Evolutionary conservation across 1,139 yeast genomes (phyloP).

Genomic region (Insectozyma bohioensis): DNA sequence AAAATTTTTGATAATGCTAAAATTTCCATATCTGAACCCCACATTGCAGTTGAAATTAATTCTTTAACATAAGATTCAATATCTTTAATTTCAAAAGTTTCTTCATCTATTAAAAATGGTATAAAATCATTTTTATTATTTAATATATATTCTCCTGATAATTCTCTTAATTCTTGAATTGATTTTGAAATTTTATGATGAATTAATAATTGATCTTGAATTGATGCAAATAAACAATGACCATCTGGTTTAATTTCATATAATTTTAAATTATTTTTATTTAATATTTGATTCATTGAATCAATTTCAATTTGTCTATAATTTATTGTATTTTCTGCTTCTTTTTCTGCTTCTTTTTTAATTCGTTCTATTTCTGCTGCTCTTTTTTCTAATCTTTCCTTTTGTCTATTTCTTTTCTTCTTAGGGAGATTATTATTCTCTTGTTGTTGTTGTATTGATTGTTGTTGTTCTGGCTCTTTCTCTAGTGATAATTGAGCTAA

Average conservation of each 20-base stretch:
- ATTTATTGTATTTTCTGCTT: slow-evolving; percentile 68
- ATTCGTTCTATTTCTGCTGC: slow-evolving; percentile 66
- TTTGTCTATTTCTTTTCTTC: slow-evolving; percentile 72
- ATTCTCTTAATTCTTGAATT: slow-evolving; percentile 56
- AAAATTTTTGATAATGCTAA: slow-evolving; percentile 71
- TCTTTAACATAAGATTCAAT: slow-evolving; percentile 69
- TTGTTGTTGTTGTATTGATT: neutral
- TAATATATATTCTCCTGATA: slow-evolving; percentile 68
- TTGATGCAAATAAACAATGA: slow-evolving; percentile 86
- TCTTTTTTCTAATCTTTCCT: slow-evolving; percentile 76
- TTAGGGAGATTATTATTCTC: slow-evolving; percentile 5
- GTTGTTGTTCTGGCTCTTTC: slow-evolving; percentile 10
- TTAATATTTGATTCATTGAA: slow-evolving; percentile 55
- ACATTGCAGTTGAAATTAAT: slow-evolving; percentile 72
- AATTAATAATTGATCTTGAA: slow-evolving; percentile 67
- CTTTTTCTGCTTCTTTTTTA: slow-evolving; percentile 66
- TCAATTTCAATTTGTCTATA: slow-evolving; percentile 69
- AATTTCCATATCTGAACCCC: slow-evolving; percentile 97
- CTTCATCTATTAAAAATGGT: slow-evolving; percentile 83
- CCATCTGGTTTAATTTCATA: slow-evolving; percentile 87
- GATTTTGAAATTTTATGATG: slow-evolving; percentile 44
- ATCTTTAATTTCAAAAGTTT: slow-evolving; percentile 59
- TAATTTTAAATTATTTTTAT: slow-evolving; percentile 46
- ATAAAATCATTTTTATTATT: slow-evolving; percentile 65
- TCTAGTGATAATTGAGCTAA: slow-evolving; percentile 51